These are phyloP conservation scores for Ophiostoma novo-ulmi DNA, from an alignment of 2,329 filamentous ascomycete species.

Conservation along the genomic window DNA sequence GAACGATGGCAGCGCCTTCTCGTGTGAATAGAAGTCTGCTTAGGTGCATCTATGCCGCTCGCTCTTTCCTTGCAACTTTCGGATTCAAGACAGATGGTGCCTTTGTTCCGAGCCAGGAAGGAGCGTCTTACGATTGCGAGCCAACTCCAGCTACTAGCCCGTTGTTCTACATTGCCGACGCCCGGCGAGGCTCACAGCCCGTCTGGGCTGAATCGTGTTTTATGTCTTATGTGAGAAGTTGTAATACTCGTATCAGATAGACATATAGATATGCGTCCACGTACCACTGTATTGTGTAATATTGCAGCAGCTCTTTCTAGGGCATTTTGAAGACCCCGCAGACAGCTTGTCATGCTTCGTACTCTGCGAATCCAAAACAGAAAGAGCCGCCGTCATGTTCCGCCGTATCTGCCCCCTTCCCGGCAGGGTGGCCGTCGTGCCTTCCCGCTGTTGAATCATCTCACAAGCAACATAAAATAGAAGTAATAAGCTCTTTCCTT, in stretches of 20 bases:
- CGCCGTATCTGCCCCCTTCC: neutral
- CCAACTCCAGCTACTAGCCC: neutral
- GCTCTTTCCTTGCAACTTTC: slow-evolving; percentile 2
- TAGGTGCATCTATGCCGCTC: neutral
- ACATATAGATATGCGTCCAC: neutral
- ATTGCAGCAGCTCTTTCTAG: neutral
- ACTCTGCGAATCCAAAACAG: neutral
- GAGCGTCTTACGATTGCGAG: neutral
- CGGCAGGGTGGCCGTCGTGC: neutral
- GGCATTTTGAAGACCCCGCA: neutral
- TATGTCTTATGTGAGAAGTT: neutral
- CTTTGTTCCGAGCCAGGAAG: neutral
- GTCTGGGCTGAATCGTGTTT: neutral
- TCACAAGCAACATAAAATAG: neutral
- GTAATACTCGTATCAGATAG: neutral
- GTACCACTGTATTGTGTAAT: neutral
- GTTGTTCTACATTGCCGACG: neutral
- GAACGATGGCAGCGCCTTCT: neutral
- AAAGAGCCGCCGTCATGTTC: neutral
- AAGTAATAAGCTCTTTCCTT: neutral
- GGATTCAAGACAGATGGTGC: neutral
- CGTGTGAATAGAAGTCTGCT: neutral
- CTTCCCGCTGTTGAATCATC: neutral
- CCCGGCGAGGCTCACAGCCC: slow-evolving; percentile 8
- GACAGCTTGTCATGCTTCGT: neutral